Base-by-base conservation (phyloP, 768 basidiomycete species). In the Russula lepida region DNA sequence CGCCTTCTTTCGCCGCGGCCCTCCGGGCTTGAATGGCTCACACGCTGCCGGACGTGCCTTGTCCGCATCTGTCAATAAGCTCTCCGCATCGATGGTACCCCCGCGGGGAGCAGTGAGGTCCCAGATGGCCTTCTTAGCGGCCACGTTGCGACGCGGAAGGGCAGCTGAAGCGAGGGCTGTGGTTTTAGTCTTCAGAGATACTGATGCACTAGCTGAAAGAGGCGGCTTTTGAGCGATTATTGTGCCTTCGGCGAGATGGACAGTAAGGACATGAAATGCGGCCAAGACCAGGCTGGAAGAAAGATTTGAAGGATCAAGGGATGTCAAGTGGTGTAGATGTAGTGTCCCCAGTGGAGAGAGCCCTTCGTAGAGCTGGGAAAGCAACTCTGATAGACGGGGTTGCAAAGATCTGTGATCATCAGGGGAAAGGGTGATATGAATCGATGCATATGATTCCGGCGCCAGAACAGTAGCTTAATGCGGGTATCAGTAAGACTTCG, bases 81-180 rank as follows among this genome's bases (percentile, higher is more conserved):
- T 78, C 59, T 92, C 89, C 9, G 91, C 81, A 70, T 95, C 90
- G 61, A 95, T 89, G 9, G 82, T 76, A 0, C 89, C 83, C 4
- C 89, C 82, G 0, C 84, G 78, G 2, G 89, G 82, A 1, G 87
- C 74, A 41, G 77, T 85, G 33, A 95, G 77, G 0, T 91, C 78
- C 95, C 95, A 97, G 37, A 98, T 78, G 0, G 91, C 90, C 64
- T 92, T 88, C 74, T 94, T 95, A 51, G 86, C 82, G 9, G 88
- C 85, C 61, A 83, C 77, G 67, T 85, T 79, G 48, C 85, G 79
- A 28, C 79, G 77, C 6, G 83, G 71, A 6, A 79, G 71, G 2
- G 72, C 64, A 8, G 68, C 51, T 8, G 57, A 58, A 41, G 47
- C 56, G 6, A 41, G 56, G 12, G 30, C 30, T 25, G 46, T 51